A percentile compares a stretch with the other conserved stretches of the same genome.
Evolutionary conservation across 208 protist genomes (phyloP).

Genomic region (Leishmania amazonensis): DNA sequence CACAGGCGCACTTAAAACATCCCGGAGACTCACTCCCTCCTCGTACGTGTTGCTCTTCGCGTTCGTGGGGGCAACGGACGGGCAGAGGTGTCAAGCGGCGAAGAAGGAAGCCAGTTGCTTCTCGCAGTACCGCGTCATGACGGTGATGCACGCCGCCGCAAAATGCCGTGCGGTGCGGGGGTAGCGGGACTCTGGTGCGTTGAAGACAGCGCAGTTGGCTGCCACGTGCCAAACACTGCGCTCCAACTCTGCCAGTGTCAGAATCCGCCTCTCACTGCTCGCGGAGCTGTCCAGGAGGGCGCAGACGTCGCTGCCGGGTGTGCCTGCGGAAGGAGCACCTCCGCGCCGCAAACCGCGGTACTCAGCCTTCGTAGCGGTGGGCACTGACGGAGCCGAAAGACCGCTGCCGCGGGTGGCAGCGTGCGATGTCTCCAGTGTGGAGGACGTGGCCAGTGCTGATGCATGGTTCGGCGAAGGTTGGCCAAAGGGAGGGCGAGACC

Average conservation of each 20-base stretch:
- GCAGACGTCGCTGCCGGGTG: background rate
- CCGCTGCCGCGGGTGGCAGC: background rate
- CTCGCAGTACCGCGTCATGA: conserved; percentile 71
- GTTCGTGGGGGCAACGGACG: background rate
- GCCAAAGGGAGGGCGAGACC: background rate
- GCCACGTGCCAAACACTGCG: conserved; percentile 78
- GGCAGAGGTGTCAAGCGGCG: background rate
- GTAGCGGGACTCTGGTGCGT: conserved; percentile 80
- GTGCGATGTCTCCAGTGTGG: background rate
- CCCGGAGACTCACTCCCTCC: background rate
- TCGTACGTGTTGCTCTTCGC: background rate
- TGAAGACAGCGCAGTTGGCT: conserved; percentile 86
- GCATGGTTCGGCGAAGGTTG: background rate
- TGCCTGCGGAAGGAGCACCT: background rate
- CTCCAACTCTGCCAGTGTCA: conserved; percentile 75
- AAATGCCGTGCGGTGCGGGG: conserved; percentile 67
- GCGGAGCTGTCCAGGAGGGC: conserved; percentile 11
- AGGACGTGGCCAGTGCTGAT: background rate
- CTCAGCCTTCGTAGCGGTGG: conserved; percentile 1
- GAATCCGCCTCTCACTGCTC: conserved; percentile 28
- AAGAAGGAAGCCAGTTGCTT: conserved; percentile 42
- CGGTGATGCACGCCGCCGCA: conserved; percentile 47
- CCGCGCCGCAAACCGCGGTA: conserved; percentile 3
- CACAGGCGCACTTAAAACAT: background rate
- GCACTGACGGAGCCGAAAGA: background rate